These are phyloP conservation scores for Calonectria ilicicola DNA, from an alignment of 2,329 filamentous ascomycete genomes.

Conservation along the genomic window DNA sequence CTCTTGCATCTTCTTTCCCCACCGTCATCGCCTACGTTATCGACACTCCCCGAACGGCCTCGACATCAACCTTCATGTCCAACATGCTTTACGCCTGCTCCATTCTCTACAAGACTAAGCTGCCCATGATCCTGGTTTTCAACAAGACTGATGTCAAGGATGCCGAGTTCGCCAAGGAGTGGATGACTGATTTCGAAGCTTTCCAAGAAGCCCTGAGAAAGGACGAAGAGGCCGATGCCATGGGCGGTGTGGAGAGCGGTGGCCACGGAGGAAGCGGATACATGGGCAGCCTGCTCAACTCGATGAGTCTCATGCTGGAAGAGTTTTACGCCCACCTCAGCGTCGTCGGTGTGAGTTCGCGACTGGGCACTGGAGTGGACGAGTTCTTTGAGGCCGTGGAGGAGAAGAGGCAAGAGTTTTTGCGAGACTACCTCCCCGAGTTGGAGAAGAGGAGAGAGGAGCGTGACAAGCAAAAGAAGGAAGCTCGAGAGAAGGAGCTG, in stretches of 20 bases:
- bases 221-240: conserved; percentile 83
- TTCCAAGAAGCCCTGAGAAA: conserved; percentile 88
- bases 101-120: conserved; percentile 97
- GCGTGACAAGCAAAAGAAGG: conserved; percentile 80
- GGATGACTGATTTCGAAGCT: conserved; percentile 99
- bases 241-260: conserved; percentile 78
- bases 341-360: conserved; percentile 92
- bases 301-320: conserved; percentile 97
- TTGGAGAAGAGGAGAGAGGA: conserved; percentile 82
- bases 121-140: conserved; percentile 99
- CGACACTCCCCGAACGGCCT: conserved; percentile 92
- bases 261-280: conserved; percentile 86
- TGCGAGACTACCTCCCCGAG: conserved; percentile 91
- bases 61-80: conserved; percentile 98
- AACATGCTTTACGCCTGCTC: conserved; percentile 99
- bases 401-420: conserved; percentile 89
- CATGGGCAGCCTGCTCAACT: conserved; percentile 95
- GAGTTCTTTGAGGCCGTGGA: conserved; percentile 94
- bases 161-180: conserved; percentile 91
- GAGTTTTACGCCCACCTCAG: conserved; percentile 97
- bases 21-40: conserved; percentile 98
- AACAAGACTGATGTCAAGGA: conserved; percentile 99
- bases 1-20: conserved; percentile 91
- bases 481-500: conserved; percentile 81
- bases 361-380: conserved; percentile 90